A percentile compares a stretch with the other conserved stretches of the same genome.
These are phyloP conservation scores for Leccinum sublutescens DNA, from an alignment of 768 basidiomycete species.

Conservation along the genomic window DNA sequence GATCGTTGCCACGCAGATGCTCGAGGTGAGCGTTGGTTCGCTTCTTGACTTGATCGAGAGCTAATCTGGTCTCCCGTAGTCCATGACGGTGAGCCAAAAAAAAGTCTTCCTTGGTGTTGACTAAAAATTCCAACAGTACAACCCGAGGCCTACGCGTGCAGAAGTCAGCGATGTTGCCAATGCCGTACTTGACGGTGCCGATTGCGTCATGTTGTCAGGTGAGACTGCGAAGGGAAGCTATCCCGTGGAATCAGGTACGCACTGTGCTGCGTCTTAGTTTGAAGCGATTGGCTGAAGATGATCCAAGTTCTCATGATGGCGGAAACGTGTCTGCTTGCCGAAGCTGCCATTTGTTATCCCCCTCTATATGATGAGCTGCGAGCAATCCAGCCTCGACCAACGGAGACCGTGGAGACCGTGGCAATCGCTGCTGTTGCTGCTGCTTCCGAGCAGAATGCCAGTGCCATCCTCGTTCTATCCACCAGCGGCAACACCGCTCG, in stretches of 20 bases:
- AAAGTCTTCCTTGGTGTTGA: not conserved
- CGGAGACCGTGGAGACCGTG: constrained; percentile 92
- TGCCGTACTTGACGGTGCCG: constrained; percentile 96
- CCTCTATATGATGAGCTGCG: constrained; percentile 90
- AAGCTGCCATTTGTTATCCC: constrained; percentile 93
- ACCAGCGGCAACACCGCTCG: constrained; percentile 97
- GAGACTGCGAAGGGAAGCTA: constrained; percentile 99
- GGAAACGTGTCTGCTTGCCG: constrained; percentile 96
- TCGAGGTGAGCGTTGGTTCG: constrained; percentile 61
- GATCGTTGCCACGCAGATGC: constrained; percentile 99
- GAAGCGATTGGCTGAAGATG: constrained; percentile 7
- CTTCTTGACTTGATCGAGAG: constrained; percentile 1
- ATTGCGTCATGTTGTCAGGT: constrained; percentile 99
- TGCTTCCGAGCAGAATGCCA: constrained; percentile 90
- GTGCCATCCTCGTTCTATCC: constrained; percentile 93
- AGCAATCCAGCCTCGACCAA: constrained; percentile 77
- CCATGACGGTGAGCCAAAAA: constrained; percentile 75
- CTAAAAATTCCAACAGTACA: constrained; percentile 61
- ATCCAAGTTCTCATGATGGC: constrained; percentile 95
- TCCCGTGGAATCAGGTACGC: constrained; percentile 88
- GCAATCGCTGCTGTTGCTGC: constrained; percentile 96
- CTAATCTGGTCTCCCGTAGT: constrained; percentile 44
- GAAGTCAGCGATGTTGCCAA: constrained; percentile 99
- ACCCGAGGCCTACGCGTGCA: constrained; percentile 97
- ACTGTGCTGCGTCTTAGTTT: not conserved